A percentile compares a stretch with the other conserved stretches of the same genome.
Conservation (phyloP, 169 alveolate species). For the Plasmodium yoelii region DNA sequence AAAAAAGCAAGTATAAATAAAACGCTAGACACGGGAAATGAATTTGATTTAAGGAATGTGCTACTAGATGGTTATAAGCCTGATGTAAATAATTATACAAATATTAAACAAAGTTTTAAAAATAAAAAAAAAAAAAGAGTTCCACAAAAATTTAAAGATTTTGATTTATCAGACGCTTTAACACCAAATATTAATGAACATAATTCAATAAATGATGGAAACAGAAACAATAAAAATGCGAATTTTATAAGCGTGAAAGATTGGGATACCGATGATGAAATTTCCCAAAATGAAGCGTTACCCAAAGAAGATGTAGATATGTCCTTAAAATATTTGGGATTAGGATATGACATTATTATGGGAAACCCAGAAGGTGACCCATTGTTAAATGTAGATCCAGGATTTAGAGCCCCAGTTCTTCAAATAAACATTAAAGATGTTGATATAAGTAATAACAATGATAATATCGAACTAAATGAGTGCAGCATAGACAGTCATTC, state of each 20-base stretch:
- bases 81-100: not conserved
- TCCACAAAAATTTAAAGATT: slow-evolving; percentile 6
- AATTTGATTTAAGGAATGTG: slow-evolving; percentile 3
- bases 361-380: slow-evolving; percentile 92
- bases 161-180: slow-evolving; percentile 28
- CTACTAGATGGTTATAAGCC: slow-evolving; percentile 16
- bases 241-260: not conserved
- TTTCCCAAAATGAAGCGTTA: not conserved
- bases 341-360: slow-evolving; percentile 87
- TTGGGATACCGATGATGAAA: slow-evolving; percentile 4
- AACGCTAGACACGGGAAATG: not conserved
- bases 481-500: no score
- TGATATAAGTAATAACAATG: not conserved
- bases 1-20: slow-evolving; percentile 7
- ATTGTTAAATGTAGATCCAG: slow-evolving; percentile 87
- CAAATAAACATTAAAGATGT: slow-evolving; percentile 57
- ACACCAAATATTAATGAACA: not conserved
- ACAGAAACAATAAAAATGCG: not conserved
- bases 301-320: slow-evolving; percentile 17
- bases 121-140: not conserved
- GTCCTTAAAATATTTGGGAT: slow-evolving; percentile 84
- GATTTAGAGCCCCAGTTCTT: slow-evolving; percentile 87
- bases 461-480: no score
- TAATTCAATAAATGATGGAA: not conserved
- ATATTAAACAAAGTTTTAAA: not conserved